Evolutionary conservation across 2,329 filamentous ascomycete genomes (phyloP).

Genomic region (Chalaropsis ovoidea): DNA sequence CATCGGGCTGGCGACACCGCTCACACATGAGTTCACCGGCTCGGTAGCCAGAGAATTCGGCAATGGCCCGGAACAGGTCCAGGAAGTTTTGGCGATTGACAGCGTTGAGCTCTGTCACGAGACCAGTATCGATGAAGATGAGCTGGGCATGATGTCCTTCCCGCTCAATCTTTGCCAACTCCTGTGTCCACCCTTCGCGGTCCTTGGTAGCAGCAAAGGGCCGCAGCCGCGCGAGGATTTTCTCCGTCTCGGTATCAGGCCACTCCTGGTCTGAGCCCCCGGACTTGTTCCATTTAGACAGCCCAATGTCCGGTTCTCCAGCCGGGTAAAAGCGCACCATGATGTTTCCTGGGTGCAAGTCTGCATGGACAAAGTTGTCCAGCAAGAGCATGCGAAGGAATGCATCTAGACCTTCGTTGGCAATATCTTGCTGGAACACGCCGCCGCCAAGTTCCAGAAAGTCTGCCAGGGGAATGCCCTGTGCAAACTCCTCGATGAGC

Average conservation of each 20-base stretch:
- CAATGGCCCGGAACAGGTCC: slow-evolving; percentile 88
- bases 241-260: slow-evolving; percentile 70
- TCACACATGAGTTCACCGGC: slow-evolving; percentile 94
- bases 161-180: slow-evolving; percentile 64
- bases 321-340: slow-evolving; percentile 98
- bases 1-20: slow-evolving; percentile 81
- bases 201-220: slow-evolving; percentile 57
- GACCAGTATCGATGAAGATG: slow-evolving; percentile 92
- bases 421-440: slow-evolving; percentile 86
- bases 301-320: slow-evolving; percentile 52
- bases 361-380: slow-evolving; percentile 95
- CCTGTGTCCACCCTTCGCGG: slow-evolving; percentile 58
- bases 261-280: slow-evolving; percentile 37
- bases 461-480: slow-evolving; percentile 80
- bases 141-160: slow-evolving; percentile 90
- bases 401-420: slow-evolving; percentile 86
- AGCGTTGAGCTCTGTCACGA: slow-evolving; percentile 86
- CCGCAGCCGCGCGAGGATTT: slow-evolving; percentile 68
- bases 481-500: slow-evolving; percentile 88
- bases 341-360: slow-evolving; percentile 94
- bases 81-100: slow-evolving; percentile 84
- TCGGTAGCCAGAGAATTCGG: slow-evolving; percentile 93
- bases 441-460: slow-evolving; percentile 89
- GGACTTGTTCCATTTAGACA: slow-evolving; percentile 34
- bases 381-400: slow-evolving; percentile 94